Base-by-base conservation (phyloP, 2,329 filamentous ascomycete genomes). In the Aplosporella prunicola region DNA sequence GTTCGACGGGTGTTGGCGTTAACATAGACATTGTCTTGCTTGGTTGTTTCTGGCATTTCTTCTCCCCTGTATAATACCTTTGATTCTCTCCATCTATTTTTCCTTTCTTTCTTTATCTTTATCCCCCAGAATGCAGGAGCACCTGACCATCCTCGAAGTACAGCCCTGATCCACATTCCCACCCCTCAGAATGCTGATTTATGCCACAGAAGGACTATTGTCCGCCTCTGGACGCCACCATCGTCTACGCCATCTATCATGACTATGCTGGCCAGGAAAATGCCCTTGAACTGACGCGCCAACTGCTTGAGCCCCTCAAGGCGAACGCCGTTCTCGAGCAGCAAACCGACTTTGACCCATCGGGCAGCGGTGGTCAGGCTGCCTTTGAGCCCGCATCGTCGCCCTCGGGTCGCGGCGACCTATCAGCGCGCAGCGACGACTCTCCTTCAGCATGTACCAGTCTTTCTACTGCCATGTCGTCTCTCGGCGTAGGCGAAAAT, bases 311-410 rank as follows among this genome's bases (percentile, higher is more conserved):
- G n/a, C 57, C 62, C 1, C 61, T 95, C 10, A 81, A 80, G 35
- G 64, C 74, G 20, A 65, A 72, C 41, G 85, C 82, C 1, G 55
- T 65, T 0, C 60, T 63, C 2, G 81, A 91, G 53, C 83, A 91
- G 51, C 72, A 77, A 11, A 78, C 75, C 8, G 78, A 78, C 0
- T 93, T 93, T 52, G 85, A 91, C 47, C 75, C 83, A 0, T 85
- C 82, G 20, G 85, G 82, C 3, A 74, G 80, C 17, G 73, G 77
- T 18, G 72, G 69, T 9, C 49, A 44, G 42, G 44, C 13, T 53
- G 50, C 29, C 43, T 44, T 24, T 49, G 30, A 51, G 49, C 32
- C 47, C 48, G 20, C 55, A 2, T 16, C 27, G 4, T 13, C 15
- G 46, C 4, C 49, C 43, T 28, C 44, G 43, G 11, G 41, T 40